These are phyloP conservation scores for Termitomyces eurrhizus DNA, from an alignment of 768 basidiomycete genomes.

Conservation along the genomic window DNA sequence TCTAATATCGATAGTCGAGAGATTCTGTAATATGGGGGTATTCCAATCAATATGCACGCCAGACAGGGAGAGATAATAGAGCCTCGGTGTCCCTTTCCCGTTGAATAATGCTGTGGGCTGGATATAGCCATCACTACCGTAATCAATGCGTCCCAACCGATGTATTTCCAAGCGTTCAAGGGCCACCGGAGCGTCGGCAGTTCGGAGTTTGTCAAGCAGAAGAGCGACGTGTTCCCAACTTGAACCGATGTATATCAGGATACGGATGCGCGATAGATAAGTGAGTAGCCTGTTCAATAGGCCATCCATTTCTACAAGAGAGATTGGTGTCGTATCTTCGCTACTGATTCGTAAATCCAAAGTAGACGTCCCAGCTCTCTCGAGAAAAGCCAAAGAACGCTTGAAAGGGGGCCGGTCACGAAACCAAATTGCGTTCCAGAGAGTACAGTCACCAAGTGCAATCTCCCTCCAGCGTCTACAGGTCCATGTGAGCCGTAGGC, in stretches of 20 bases:
- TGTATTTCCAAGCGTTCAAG: slow-evolving; percentile 68
- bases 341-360: slow-evolving; percentile 64
- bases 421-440: slow-evolving; percentile 70
- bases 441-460: slow-evolving; percentile 42
- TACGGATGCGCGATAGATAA: slow-evolving; percentile 55
- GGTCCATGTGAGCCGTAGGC: slow-evolving; percentile 53
- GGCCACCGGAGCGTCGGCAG: slow-evolving; percentile 32
- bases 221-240: slow-evolving; percentile 51
- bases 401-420: slow-evolving; percentile 45
- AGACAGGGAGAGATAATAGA: slow-evolving; percentile 51
- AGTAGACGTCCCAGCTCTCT: slow-evolving; percentile 49
- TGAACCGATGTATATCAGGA: slow-evolving; percentile 54
- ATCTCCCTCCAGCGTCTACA: slow-evolving; percentile 53
- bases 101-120: slow-evolving; percentile 44
- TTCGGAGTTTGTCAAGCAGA: slow-evolving; percentile 46
- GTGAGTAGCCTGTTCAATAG: slow-evolving; percentile 49
- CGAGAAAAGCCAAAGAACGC: slow-evolving; percentile 53
- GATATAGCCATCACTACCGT: slow-evolving; percentile 29
- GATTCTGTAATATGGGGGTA: slow-evolving; percentile 41
- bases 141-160: slow-evolving; percentile 46
- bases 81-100: slow-evolving; percentile 37
- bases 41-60: slow-evolving; percentile 64
- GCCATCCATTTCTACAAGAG: slow-evolving; percentile 36
- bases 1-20: slow-evolving; percentile 64
- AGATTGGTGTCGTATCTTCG: slow-evolving; percentile 29